Evolutionary conservation across 331 rosid genomes (phyloP).

Genomic region (Malus hybrid): DNA sequence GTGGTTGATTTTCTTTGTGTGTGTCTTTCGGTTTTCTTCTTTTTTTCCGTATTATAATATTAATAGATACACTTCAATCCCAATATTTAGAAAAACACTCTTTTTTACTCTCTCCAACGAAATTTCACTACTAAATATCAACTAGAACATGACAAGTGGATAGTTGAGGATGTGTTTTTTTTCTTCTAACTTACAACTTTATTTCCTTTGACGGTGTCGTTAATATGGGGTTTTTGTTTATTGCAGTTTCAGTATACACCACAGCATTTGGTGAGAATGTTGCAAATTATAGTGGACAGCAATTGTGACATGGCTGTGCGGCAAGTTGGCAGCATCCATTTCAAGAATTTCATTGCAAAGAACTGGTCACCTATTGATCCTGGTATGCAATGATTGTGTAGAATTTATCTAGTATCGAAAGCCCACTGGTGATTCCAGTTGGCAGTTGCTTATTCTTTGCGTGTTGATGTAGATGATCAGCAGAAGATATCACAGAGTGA

Average conservation of each 20-base stretch:
- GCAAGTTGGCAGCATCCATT: slow-evolving; percentile 86
- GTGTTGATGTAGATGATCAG: slow-evolving; percentile 48
- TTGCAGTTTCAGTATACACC: slow-evolving; percentile 69
- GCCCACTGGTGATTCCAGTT: slow-evolving; percentile 1
- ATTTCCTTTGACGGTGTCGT: neutral
- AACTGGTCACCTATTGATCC: slow-evolving; percentile 74
- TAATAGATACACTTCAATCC: neutral
- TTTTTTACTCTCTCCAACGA: neutral
- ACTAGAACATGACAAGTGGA: neutral
- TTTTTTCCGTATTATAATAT: neutral
- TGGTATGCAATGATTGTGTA: slow-evolving; percentile 33
- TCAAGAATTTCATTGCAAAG: slow-evolving; percentile 77
- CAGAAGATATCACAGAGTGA: slow-evolving; percentile 55
- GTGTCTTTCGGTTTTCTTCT: no score
- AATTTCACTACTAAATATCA: no score
- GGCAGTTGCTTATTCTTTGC: slow-evolving; percentile 13
- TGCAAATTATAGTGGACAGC: slow-evolving; percentile 72
- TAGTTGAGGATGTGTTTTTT: neutral
- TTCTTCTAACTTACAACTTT: neutral
- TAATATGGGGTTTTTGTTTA: neutral
- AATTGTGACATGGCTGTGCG: slow-evolving; percentile 57
- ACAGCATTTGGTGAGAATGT: slow-evolving; percentile 68
- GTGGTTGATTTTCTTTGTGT: neutral
- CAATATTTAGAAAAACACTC: neutral
- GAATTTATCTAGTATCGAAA: neutral